Evolutionary conservation across 202 grass and related monocot species (phyloP), one percentile per base, ranked within the genome.

Genomic region (Panicum virgatum): DNA sequence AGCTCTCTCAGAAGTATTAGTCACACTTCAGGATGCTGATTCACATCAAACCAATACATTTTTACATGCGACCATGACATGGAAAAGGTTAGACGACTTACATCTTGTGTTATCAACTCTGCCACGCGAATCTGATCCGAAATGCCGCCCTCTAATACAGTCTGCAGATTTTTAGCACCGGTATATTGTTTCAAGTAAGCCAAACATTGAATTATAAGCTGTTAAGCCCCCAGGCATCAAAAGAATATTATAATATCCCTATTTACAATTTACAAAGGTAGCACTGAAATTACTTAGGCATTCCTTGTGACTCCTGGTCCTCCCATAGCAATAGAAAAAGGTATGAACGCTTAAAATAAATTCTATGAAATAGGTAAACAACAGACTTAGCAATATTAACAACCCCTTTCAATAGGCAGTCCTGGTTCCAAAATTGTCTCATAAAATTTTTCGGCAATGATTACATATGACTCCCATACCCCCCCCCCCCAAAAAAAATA

Each of bases 51-150:
- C 19, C 30, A 65, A 53, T 36, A 54, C 38, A 47, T 40, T 30
- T 80, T 26, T 40, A 65, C n/a, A 47, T 39, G 71, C 23, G 23
- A 71, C 44, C 39, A 82, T 81, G 18, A 60, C 30, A 75, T 47
- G 3, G 51, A 23, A 67, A 78, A 69, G 66, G 69, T 77, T 60
- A 73, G 45, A 88, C 42, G 30, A 56, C 92, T 90, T 90, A 99
- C 96, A 94, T 99, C 96, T 89, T 99, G 93, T 66, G 75, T 75
- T 83, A 99, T 94, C 79, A 99, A 89, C 85, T 99, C 96, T 69
- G 91, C 89, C 76, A 99, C 96, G 18, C 79, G 93, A 81, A 96
- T 94, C 79, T 99, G 96, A 90, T 99, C 96, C 59, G 91, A 84
- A 92, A 99, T 93, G 75, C 86, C 86, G 73, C 93, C 92, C 78